A percentile compares a stretch with the other conserved stretches of the same genome.
Conservation (phyloP, 1,139 yeast species). For the Pichia sp. region DNA sequence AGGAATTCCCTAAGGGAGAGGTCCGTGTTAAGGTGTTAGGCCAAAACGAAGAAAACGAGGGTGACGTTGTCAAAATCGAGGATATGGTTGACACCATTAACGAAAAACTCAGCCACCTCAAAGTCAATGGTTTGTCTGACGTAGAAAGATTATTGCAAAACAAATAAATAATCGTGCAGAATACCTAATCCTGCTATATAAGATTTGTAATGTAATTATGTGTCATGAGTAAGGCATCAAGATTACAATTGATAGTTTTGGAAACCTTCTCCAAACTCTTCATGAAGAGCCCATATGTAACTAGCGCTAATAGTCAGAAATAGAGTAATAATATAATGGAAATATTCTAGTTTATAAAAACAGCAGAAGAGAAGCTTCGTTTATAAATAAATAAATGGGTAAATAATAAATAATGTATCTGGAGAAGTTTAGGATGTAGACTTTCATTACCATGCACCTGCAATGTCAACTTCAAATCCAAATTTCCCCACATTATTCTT, state of each 20-base stretch:
- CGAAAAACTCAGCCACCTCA: conserved; percentile 43
- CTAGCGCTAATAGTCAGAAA: neutral
- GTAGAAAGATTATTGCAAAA: conserved; percentile 59
- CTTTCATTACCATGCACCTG: conserved; percentile 16
- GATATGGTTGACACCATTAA: conserved; percentile 55
- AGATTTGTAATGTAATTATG: neutral
- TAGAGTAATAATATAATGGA: neutral
- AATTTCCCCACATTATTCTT: conserved; percentile 9
- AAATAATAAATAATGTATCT: neutral
- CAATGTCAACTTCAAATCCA: conserved; percentile 19
- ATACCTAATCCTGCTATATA: neutral
- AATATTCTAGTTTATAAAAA: neutral
- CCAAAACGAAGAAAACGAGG: conserved; percentile 84
- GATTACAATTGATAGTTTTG: no score
- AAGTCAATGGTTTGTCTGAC: conserved; percentile 38
- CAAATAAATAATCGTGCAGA: conserved; percentile 30
- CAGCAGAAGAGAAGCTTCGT: neutral
- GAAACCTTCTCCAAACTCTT: no score
- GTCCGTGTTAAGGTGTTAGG: conserved; percentile 84
- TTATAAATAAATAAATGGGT: neutral
- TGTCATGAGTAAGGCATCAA: no score
- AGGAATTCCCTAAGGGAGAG: conserved; percentile 72
- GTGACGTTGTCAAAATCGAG: conserved; percentile 64
- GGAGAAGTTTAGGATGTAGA: neutral
- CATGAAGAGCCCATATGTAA: no score